Evolutionary conservation across 2,329 filamentous ascomycete species (phyloP), one percentile per base, ranked within the genome.

Genomic region (Stemphylium vesicarium): DNA sequence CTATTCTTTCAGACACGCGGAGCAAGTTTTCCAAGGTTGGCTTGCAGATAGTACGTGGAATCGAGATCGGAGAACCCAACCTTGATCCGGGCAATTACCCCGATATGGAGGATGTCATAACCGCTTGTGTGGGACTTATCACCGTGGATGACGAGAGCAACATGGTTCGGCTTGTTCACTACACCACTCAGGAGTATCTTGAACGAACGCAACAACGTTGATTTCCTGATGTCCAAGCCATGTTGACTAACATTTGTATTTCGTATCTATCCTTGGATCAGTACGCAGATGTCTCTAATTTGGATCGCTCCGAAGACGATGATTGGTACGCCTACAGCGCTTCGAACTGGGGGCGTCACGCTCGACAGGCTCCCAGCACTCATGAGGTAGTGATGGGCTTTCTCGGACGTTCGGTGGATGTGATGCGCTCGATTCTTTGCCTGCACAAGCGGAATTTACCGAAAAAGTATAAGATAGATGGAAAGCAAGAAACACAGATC

Each of bases 61-160:
- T 66, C 1, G 49, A 60, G 42, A n/a, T 32, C 3, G 50, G 37
- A 1, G 22, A 53, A 9, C 6, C 12, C 7, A 36, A 56, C 2
- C 7, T 63, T 13, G 55, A 68, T 18, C 9, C 13, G 1, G 59
- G 66, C 1, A 53, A 62, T 22, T 44, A 56, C 15, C 53, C 49
- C n/a, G 51, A 66, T 20, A 33, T 53, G 3, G 53, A 66, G 37
- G 54, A 61, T 12, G 3, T 66, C 1, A 6, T 66, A 6, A 63
- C 59, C 6, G 55, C 59, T 0, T 70, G 72, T 40, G 64, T 68
- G 35, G 71, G 73, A 3, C 60, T 77, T 6, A 67, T 77, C 32
- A 59, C 51, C 9, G 53, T 73, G 7, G 68, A 77, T 33, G 38
- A 67, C 42, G 46, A 65, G 11, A 72, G 68, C 44, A 50, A 47